These are phyloP conservation scores for Penicillium glabrum DNA, from an alignment of 2,329 filamentous ascomycete genomes.

Conservation along the genomic window DNA sequence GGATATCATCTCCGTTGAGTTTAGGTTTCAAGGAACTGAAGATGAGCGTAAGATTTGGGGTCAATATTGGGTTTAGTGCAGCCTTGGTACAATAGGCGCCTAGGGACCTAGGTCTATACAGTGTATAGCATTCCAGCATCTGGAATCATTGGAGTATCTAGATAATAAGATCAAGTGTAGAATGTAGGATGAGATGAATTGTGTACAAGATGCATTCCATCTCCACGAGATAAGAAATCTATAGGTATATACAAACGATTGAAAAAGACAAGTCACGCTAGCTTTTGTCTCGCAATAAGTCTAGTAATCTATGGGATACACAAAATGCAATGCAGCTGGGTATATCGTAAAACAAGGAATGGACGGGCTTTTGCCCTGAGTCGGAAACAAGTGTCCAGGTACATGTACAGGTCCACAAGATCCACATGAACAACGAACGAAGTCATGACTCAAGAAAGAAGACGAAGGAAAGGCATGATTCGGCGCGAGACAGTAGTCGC, in stretches of 20 bases:
- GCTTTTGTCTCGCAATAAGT: slow-evolving; percentile 2
- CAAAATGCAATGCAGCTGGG: slow-evolving; percentile 5
- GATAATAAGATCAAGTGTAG: not conserved
- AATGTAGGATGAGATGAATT: slow-evolving; percentile 5
- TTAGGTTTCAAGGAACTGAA: slow-evolving; percentile 69
- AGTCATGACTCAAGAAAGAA: slow-evolving; percentile 12
- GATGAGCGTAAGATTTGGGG: slow-evolving; percentile 72
- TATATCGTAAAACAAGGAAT: slow-evolving; percentile 19
- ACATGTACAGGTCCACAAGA: not conserved
- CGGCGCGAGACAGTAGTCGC: slow-evolving; percentile 37
- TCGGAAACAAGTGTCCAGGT: not conserved
- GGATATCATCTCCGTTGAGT: slow-evolving; percentile 74
- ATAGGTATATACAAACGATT: slow-evolving; percentile 8
- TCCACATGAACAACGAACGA: not conserved
- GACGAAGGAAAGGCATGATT: slow-evolving; percentile 31
- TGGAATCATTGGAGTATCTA: no score
- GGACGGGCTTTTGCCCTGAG: slow-evolving; percentile 13
- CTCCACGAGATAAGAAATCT: not conserved
- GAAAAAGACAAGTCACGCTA: not conserved
- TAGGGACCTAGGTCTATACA: no score
- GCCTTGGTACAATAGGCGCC: no score
- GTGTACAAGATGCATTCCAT: slow-evolving; percentile 6
- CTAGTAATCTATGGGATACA: slow-evolving; percentile 13
- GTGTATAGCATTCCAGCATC: no score
- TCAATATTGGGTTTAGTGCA: slow-evolving; percentile 64